phyloP scores from a whole-genome alignment of 2,329 filamentous ascomycete genomes.

The Cladophialophora carrionii region DNA sequence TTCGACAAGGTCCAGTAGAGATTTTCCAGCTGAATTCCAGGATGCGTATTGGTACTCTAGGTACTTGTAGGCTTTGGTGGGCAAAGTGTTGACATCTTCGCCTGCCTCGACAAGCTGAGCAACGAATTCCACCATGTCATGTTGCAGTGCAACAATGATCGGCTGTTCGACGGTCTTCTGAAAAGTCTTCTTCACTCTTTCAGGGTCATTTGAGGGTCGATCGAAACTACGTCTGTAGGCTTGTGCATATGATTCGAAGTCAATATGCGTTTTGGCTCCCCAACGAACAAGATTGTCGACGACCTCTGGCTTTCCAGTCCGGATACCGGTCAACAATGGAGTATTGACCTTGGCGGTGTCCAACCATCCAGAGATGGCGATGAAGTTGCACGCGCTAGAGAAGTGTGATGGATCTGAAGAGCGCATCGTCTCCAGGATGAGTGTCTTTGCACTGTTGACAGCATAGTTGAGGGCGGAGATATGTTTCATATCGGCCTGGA shows the following conservation, averaged over 20 bases:
- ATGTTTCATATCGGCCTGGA: conserved; percentile 70
- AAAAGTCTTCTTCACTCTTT: conserved; percentile 58
- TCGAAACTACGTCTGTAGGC: conserved; percentile 53
- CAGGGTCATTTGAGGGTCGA: conserved; percentile 40
- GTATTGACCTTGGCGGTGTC: conserved; percentile 48
- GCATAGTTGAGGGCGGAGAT: conserved; percentile 69
- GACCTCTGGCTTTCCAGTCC: conserved; percentile 56
- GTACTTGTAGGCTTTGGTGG: conserved; percentile 43
- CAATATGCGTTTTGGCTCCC: conserved; percentile 64
- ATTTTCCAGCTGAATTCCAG: conserved; percentile 39
- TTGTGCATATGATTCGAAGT: conserved; percentile 68
- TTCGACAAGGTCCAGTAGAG: conserved; percentile 65
- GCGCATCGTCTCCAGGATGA: conserved; percentile 52
- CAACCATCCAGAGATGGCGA: conserved; percentile 50
- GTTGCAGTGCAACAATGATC: conserved; percentile 62
- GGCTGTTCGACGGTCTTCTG: conserved; percentile 62
- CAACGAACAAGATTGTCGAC: conserved; percentile 64
- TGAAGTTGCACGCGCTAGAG: conserved; percentile 68
- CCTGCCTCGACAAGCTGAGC: conserved; percentile 66
- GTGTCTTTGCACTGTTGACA: conserved; percentile 55
- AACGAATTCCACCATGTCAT: conserved; percentile 54
- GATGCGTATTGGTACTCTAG: conserved; percentile 33
- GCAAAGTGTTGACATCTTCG: conserved; percentile 67
- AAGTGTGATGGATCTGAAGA: conserved; percentile 62
- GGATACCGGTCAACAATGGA: conserved; percentile 64